These are phyloP conservation scores for Gracilaria domingensis DNA, from an alignment of 23 red algal genomes.

Conservation along the genomic window DNA sequence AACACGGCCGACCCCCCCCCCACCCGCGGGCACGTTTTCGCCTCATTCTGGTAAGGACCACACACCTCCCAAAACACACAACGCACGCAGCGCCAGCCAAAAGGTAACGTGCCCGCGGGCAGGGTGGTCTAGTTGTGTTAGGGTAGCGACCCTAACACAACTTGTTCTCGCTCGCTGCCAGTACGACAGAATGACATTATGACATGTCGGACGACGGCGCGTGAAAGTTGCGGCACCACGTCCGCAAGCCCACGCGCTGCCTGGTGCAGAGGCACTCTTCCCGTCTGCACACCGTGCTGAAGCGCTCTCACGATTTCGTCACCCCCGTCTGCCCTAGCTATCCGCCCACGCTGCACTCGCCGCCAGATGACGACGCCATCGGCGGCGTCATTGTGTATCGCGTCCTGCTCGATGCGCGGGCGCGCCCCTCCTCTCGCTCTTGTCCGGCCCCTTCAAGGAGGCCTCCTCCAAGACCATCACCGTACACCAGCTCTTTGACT, in stretches of 20 bases:
- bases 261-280: conserved; percentile 39
- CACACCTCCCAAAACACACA: no score
- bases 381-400: conserved; percentile 32
- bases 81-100: no score
- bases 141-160: no score
- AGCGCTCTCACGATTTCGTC: conserved; percentile 13
- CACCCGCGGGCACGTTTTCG: no score
- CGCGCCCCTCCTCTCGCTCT: conserved; percentile 22
- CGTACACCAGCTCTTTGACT: conserved; percentile 29
- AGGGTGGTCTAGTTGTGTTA: no score
- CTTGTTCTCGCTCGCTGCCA: no score
- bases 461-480: conserved; percentile 36
- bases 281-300: conserved; percentile 11
- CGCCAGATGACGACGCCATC: background rate
- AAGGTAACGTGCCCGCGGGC: no score
- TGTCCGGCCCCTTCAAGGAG: conserved; percentile 32
- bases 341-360: conserved; percentile 26
- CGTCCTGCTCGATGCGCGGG: conserved; percentile 40
- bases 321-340: conserved; percentile 38
- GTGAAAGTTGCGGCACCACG: conserved; percentile 50
- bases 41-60: no score
- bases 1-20: no score
- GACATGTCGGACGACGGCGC: no score
- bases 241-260: conserved; percentile 38
- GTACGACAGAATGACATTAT: no score